phyloP scores from a whole-genome alignment of 2,329 filamentous ascomycete species.

The Ophiostoma sp. region DNA sequence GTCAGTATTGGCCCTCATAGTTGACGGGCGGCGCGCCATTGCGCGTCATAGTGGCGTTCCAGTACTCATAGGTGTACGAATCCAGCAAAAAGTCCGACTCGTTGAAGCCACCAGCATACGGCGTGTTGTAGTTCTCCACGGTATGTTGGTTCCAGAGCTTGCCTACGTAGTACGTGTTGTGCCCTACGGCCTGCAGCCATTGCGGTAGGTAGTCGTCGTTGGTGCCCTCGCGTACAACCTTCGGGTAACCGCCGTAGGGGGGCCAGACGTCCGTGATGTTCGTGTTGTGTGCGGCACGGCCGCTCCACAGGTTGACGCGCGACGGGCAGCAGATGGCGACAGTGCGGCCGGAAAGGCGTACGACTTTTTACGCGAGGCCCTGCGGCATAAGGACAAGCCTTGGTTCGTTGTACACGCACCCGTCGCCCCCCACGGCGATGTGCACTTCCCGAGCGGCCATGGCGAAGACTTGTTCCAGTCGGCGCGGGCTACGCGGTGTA shows the following conservation, averaged over 20 bases:
- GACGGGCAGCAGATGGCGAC: too few species aligned
- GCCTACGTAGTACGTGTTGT: slow-evolving; percentile 70
- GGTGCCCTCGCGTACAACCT: slow-evolving; percentile 63
- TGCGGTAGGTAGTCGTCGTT: slow-evolving; percentile 68
- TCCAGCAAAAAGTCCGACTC: slow-evolving; percentile 58
- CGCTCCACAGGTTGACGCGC: slow-evolving; percentile 62
- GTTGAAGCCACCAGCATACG: slow-evolving; percentile 60
- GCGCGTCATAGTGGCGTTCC: slow-evolving; percentile 62
- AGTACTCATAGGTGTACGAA: slow-evolving; percentile 63
- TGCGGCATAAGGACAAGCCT: slow-evolving; percentile 50
- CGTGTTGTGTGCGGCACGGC: slow-evolving; percentile 63
- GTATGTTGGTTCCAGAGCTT: slow-evolving; percentile 63
- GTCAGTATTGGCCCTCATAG: too few species aligned
- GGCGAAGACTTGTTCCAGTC: slow-evolving; percentile 18
- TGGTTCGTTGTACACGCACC: slow-evolving; percentile 69
- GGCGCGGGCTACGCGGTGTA: slow-evolving; percentile 50
- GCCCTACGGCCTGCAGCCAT: slow-evolving; percentile 67
- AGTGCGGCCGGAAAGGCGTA: background rate
- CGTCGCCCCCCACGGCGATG: slow-evolving; percentile 64
- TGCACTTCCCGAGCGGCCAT: slow-evolving; percentile 31
- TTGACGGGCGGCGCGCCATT: too few species aligned
- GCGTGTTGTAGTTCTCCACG: slow-evolving; percentile 59
- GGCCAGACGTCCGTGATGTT: slow-evolving; percentile 62
- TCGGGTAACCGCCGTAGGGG: slow-evolving; percentile 64
- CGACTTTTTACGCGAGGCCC: slow-evolving; percentile 54